phyloP scores from a whole-genome alignment of 306 rosid species.

The Pyrus pyrifolia region DNA sequence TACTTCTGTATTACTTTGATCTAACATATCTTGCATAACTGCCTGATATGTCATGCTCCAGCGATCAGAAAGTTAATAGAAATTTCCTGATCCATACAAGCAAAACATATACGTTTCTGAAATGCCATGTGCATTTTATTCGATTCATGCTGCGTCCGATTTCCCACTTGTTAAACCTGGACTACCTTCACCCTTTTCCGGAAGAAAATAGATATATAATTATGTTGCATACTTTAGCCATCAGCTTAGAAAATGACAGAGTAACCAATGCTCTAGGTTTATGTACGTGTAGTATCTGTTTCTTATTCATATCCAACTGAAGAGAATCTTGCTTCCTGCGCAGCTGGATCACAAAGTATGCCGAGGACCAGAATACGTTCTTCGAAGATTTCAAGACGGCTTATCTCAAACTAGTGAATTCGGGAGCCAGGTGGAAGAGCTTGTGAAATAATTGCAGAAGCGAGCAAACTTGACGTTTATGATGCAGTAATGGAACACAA shows the following conservation, averaged over 20 bases:
- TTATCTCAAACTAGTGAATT: constrained; percentile 76
- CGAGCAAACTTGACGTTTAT: background rate
- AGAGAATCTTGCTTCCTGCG: constrained; percentile 15
- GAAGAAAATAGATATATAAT: no score
- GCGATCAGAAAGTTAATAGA: no score
- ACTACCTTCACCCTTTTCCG: no score
- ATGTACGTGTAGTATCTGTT: background rate
- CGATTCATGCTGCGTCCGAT: no score
- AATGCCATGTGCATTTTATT: no score
- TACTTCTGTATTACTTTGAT: background rate
- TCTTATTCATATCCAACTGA: constrained; percentile 18
- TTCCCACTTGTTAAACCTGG: no score
- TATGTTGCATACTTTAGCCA: background rate
- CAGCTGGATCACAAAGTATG: constrained; percentile 85
- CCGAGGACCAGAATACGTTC: constrained; percentile 61
- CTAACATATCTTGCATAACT: background rate
- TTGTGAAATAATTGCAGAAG: constrained; percentile 21
- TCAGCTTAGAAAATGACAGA: background rate
- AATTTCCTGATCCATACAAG: no score
- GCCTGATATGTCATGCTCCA: background rate
- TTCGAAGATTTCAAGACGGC: constrained; percentile 79
- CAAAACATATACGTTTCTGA: no score
- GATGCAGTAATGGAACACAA: background rate
- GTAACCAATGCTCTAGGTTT: background rate
- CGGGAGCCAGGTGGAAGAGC: constrained; percentile 78